Evolutionary conservation across 352 stramenopile genomes (phyloP).

Genomic region (Aphanomyces stellatus): DNA sequence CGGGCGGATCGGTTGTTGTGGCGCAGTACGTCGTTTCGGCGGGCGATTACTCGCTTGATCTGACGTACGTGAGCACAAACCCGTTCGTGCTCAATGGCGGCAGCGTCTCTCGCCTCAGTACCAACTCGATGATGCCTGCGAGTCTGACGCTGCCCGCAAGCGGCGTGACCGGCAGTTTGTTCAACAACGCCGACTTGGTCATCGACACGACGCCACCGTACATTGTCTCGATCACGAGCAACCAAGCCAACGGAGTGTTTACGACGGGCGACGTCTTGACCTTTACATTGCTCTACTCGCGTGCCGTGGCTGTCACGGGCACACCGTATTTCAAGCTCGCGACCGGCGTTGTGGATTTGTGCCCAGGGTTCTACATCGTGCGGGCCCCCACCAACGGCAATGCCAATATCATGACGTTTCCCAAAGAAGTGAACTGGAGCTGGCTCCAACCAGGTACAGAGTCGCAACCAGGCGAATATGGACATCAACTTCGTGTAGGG

Average conservation of each 20-base stretch:
- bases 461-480: background rate
- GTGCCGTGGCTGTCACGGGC: slow-evolving; percentile 47
- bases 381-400: slow-evolving; percentile 1
- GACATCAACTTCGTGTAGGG: background rate
- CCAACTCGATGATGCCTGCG: slow-evolving; percentile 38
- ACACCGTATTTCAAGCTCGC: slow-evolving; percentile 33
- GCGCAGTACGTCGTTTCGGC: slow-evolving; percentile 5
- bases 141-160: slow-evolving; percentile 48
- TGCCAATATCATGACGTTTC: background rate
- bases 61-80: slow-evolving; percentile 33
- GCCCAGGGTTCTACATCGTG: background rate
- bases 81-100: slow-evolving; percentile 33
- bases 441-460: background rate
- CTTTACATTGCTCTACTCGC: slow-evolving; percentile 47
- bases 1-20: background rate
- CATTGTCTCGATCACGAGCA: slow-evolving; percentile 32
- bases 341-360: slow-evolving; percentile 39
- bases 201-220: slow-evolving; percentile 58
- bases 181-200: slow-evolving; percentile 63
- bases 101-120: slow-evolving; percentile 43
- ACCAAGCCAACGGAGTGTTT: slow-evolving; percentile 32
- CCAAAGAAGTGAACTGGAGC: background rate
- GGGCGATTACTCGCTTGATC: slow-evolving; percentile 50
- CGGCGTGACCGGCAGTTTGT: slow-evolving; percentile 47
- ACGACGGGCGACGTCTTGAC: slow-evolving; percentile 56